Percentiles rank a stretch among this genome's conserved stretches.
These are phyloP conservation scores for Aureobasidium pullulans DNA, from an alignment of 2,329 filamentous ascomycete species.

Conservation along the genomic window DNA sequence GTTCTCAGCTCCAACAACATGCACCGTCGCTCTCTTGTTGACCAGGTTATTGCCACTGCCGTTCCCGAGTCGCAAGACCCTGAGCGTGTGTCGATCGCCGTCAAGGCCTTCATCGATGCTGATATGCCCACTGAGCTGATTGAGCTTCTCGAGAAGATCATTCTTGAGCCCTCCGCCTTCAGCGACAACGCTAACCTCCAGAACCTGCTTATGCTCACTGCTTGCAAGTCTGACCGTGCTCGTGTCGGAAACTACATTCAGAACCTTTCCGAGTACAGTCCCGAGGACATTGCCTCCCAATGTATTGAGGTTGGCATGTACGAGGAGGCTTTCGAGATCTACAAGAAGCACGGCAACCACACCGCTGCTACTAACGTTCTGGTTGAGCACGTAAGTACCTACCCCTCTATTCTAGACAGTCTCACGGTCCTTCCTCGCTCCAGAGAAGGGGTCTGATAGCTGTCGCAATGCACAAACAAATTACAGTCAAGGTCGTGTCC, in stretches of 20 bases:
- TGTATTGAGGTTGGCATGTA: slow-evolving; percentile 92
- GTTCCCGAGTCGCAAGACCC: slow-evolving; percentile 90
- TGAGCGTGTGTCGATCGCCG: slow-evolving; percentile 88
- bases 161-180: slow-evolving; percentile 97
- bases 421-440: background rate
- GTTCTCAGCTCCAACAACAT: slow-evolving; percentile 94
- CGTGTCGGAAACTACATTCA: slow-evolving; percentile 96
- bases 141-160: slow-evolving; percentile 97
- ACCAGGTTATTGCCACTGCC: slow-evolving; percentile 92
- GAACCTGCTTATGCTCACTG: slow-evolving; percentile 92
- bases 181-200: slow-evolving; percentile 96
- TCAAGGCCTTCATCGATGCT: slow-evolving; percentile 83
- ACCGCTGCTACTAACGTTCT: slow-evolving; percentile 81
- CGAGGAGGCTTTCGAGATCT: slow-evolving; percentile 96
- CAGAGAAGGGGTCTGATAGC: background rate
- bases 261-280: slow-evolving; percentile 77
- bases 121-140: slow-evolving; percentile 92
- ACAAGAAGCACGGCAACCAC: slow-evolving; percentile 94
- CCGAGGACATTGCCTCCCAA: slow-evolving; percentile 84
- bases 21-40: slow-evolving; percentile 84
- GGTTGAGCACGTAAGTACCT: slow-evolving; percentile 68
- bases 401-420: background rate
- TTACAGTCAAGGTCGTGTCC: background rate
- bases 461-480: background rate
- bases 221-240: slow-evolving; percentile 91